A percentile compares a stretch with the other conserved stretches of the same genome.
Evolutionary conservation across 805 yeast species (phyloP).

Genomic region (Brettanomyces bruxellensis): DNA sequence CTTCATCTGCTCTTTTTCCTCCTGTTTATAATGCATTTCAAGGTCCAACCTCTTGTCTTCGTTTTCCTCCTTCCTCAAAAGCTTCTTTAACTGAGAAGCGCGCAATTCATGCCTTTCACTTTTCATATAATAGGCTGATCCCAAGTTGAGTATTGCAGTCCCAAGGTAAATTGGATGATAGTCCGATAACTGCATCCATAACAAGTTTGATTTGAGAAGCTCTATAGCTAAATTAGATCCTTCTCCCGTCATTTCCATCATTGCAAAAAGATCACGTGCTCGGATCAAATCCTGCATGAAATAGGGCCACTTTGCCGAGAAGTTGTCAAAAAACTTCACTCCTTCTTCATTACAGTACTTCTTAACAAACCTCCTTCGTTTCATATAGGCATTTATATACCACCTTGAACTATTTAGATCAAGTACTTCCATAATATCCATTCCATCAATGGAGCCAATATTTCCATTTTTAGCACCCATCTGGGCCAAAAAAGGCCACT

Average conservation of each 20-base stretch:
- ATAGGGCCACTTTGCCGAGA: conserved; percentile 44
- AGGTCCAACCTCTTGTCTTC: conserved; percentile 4
- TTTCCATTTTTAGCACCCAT: not conserved
- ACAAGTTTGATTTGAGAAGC: conserved; percentile 19
- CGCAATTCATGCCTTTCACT: conserved; percentile 11
- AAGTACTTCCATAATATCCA: conserved; percentile 15
- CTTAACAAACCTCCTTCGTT: conserved; percentile 13
- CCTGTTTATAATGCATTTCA: conserved; percentile 7
- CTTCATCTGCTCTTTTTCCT: conserved; percentile 4
- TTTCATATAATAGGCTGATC: conserved; percentile 19
- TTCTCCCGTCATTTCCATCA: conserved; percentile 49
- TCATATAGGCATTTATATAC: conserved; percentile 3
- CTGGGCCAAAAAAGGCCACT: conserved; percentile 12
- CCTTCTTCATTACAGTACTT: conserved; percentile 10
- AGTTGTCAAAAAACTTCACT: conserved; percentile 12
- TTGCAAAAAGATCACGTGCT: conserved; percentile 67
- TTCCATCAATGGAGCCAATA: not conserved
- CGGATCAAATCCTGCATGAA: conserved; percentile 72
- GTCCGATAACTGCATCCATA: conserved; percentile 17
- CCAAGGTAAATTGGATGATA: conserved; percentile 10
- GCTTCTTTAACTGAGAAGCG: conserved; percentile 2
- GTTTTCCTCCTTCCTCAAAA: conserved; percentile 1
- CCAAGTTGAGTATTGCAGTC: conserved; percentile 20
- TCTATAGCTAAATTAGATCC: conserved; percentile 13
- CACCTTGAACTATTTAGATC: conserved; percentile 3